phyloP scores from a whole-genome alignment of 2,329 filamentous ascomycete species.

The Beauveria australis region DNA sequence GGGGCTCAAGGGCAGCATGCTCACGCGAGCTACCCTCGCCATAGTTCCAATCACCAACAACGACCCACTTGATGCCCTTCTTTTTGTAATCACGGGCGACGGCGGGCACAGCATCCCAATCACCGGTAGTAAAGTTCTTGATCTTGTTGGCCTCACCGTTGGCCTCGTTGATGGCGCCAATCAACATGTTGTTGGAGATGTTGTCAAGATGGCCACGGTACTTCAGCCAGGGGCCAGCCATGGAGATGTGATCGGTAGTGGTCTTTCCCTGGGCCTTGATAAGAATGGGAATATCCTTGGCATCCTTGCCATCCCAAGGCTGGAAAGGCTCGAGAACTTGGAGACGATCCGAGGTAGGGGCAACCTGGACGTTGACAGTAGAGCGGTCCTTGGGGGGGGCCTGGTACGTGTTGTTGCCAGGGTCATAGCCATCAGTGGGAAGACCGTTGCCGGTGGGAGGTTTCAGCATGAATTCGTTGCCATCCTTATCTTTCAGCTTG shows the following conservation, averaged over 20 bases:
- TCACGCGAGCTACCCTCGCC: conserved; percentile 96
- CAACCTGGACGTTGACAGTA: conserved; percentile 69
- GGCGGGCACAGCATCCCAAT: conserved; percentile 81
- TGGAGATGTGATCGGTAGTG: conserved; percentile 94
- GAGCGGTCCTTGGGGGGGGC: conserved; percentile 76
- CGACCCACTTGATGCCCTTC: conserved; percentile 93
- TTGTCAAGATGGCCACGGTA: conserved; percentile 98
- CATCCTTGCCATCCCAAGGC: conserved; percentile 89
- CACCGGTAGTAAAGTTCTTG: conserved; percentile 78
- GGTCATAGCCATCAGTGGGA: conserved; percentile 75
- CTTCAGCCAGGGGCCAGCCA: conserved; percentile 96
- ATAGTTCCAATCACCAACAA: conserved; percentile 99
- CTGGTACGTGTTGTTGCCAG: conserved; percentile 91
- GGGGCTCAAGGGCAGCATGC: conserved; percentile 94
- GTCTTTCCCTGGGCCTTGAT: conserved; percentile 98
- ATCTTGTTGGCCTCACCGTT: conserved; percentile 98
- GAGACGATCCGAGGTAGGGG: conserved; percentile 85
- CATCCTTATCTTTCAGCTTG: conserved; percentile 86
- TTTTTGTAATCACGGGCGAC: conserved; percentile 98
- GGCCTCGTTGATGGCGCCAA: conserved; percentile 90
- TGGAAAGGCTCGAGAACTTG: conserved; percentile 83
- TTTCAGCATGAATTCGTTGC: conserved; percentile 88
- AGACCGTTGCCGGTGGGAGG: conserved; percentile 75
- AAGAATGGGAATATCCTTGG: conserved; percentile 73
- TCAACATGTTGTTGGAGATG: conserved; percentile 99